A percentile compares a stretch with the other conserved stretches of the same genome.
phyloP scores from a whole-genome alignment of 73 alveolate genomes.

The Paramecium tetraurelia region DNA sequence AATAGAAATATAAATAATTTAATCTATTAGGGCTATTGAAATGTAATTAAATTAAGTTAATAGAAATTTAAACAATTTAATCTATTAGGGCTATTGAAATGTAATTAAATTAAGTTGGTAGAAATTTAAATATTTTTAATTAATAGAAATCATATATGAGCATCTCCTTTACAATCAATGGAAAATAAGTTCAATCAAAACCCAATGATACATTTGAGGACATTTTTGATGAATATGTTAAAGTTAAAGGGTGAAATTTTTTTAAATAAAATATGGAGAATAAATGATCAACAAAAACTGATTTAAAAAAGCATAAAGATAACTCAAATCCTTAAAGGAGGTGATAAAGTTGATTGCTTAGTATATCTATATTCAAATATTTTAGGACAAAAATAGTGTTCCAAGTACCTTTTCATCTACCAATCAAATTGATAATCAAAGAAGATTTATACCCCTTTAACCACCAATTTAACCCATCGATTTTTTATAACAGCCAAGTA shows the following conservation, averaged over 20 bases:
- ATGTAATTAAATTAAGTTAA: too few relatives aligned
- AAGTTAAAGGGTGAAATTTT: too few relatives aligned
- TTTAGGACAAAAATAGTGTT: background rate
- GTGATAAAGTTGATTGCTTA: background rate
- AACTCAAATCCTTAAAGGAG: background rate
- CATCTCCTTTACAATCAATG: background rate
- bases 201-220: background rate
- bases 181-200: background rate
- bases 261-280: background rate
- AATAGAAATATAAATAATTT: too few relatives aligned
- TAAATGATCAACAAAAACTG: background rate
- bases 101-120: too few relatives aligned
- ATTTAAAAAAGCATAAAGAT: background rate
- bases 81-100: too few relatives aligned
- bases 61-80: too few relatives aligned
- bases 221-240: background rate
- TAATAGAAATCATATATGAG: background rate
- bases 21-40: too few relatives aligned
- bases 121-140: background rate
- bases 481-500: too few relatives aligned
- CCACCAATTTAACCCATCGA: too few relatives aligned
- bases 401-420: background rate
- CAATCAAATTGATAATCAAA: too few relatives aligned
- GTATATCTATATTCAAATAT: background rate
- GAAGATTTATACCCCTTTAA: too few relatives aligned